Evolutionary conservation across 1,284 basidiomycete species (phyloP).

Genomic region (Rhodotorula mucilaginosa): DNA sequence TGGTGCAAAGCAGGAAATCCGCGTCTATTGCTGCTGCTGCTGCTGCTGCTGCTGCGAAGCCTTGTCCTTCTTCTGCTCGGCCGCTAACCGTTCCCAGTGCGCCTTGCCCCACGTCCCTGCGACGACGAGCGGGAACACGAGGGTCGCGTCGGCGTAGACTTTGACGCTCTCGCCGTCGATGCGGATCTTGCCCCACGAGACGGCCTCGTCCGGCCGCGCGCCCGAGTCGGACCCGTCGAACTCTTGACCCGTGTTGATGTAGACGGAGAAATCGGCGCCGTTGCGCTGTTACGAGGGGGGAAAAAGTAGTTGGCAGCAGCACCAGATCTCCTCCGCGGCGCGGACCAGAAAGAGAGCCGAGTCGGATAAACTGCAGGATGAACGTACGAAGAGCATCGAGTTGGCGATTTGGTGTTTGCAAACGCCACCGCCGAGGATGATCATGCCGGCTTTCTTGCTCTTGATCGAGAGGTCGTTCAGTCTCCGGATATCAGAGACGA

Average conservation of each 20-base stretch:
- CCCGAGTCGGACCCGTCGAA: constrained; percentile 94
- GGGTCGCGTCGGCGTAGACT: constrained; percentile 75
- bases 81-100: constrained; percentile 47
- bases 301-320: background rate
- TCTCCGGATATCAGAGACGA: constrained; percentile 88
- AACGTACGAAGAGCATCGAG: constrained; percentile 90
- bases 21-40: background rate
- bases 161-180: constrained; percentile 88
- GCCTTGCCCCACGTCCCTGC: constrained; percentile 65
- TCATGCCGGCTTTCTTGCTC: constrained; percentile 94
- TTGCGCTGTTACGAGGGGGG: constrained; percentile 65
- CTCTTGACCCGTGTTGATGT: constrained; percentile 98
- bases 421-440: constrained; percentile 94
- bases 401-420: constrained; percentile 99
- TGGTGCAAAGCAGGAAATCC: too few relatives aligned
- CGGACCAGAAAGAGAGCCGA: background rate
- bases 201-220: constrained; percentile 93
- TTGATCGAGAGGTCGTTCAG: constrained; percentile 87
- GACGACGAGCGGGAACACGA: constrained; percentile 85
- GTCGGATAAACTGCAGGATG: background rate
- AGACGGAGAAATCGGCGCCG: constrained; percentile 96
- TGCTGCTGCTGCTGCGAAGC: too few relatives aligned
- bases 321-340: background rate
- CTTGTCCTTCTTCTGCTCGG: too few relatives aligned
- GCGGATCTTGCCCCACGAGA: constrained; percentile 99